Conservation (phyloP, 73 alveolate species). For the Symbiodinium pilosum region DNA sequence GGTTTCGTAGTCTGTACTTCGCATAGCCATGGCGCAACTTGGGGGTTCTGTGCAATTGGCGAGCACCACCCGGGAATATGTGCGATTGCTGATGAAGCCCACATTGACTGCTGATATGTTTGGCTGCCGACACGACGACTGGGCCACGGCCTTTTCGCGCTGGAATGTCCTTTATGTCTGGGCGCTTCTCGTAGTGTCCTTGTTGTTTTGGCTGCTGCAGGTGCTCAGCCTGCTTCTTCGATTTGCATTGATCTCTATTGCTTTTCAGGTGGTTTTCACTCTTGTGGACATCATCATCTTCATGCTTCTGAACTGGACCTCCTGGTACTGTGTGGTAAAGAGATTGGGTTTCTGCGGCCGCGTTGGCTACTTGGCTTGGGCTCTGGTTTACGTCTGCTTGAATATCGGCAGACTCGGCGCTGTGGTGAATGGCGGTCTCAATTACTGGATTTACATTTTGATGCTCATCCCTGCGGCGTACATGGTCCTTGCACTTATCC, state of each 20-base stretch:
- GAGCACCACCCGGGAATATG: conserved; percentile 2
- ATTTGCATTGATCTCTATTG: not conserved
- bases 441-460: conserved; percentile 22
- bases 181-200: conserved; percentile 2
- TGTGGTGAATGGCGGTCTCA: not conserved
- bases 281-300: conserved; percentile 7
- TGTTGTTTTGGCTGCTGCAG: conserved; percentile 41
- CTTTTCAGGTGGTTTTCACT: not conserved
- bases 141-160: conserved; percentile 12
- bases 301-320: conserved; percentile 20
- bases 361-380: conserved; percentile 65
- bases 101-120: not conserved
- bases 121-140: not conserved
- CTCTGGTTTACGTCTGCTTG: conserved; percentile 30
- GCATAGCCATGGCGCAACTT: not conserved
- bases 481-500: conserved; percentile 59
- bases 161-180: conserved; percentile 62
- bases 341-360: conserved; percentile 79
- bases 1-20: too few species aligned
- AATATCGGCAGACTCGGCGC: conserved; percentile 43
- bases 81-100: not conserved
- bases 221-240: conserved; percentile 19
- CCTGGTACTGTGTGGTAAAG: conserved; percentile 68
- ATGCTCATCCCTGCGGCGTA: conserved; percentile 49
- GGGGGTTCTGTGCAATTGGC: not conserved